A percentile compares a stretch with the other conserved stretches of the same genome.
Conservation (phyloP, 2,329 filamentous ascomycete genomes). For the Alternaria sp. region DNA sequence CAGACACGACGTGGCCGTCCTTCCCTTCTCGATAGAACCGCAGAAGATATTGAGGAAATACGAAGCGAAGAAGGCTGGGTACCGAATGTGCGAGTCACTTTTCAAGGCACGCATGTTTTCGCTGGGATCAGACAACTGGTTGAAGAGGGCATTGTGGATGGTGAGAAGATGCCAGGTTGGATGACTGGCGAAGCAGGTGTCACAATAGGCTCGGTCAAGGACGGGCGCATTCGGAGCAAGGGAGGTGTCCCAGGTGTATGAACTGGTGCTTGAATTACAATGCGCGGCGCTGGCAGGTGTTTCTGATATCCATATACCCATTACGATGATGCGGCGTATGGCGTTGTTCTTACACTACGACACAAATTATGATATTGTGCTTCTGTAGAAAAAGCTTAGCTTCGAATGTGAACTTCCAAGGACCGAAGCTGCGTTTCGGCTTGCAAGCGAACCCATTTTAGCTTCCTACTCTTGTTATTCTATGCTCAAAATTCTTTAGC, state of each 20-base stretch:
- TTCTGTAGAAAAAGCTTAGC: neutral
- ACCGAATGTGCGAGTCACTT: conserved; percentile 69
- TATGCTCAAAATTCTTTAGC: neutral
- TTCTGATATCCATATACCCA: conserved; percentile 34
- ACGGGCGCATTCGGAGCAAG: conserved; percentile 64
- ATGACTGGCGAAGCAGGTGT: conserved; percentile 88
- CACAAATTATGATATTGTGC: neutral
- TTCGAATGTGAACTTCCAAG: neutral
- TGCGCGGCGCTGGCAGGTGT: conserved; percentile 19
- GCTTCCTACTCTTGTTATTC: neutral
- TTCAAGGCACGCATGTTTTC: conserved; percentile 80
- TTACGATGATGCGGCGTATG: conserved; percentile 23
- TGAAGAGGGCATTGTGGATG: conserved; percentile 76
- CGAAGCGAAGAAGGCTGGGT: conserved; percentile 53
- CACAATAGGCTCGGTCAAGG: conserved; percentile 71
- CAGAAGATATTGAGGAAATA: conserved; percentile 37
- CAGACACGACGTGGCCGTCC: conserved; percentile 37
- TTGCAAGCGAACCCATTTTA: neutral
- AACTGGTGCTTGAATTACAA: conserved; percentile 1
- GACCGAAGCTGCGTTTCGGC: neutral
- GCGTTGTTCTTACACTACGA: conserved; percentile 11
- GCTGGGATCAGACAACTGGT: conserved; percentile 79
- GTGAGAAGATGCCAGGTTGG: conserved; percentile 83
- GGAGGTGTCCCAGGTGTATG: conserved; percentile 33
- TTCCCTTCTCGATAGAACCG: conserved; percentile 43